Evolutionary conservation across 2,329 filamentous ascomycete species (phyloP), one percentile per base, ranked within the genome.

Genomic region (Verticillium tricorpus): DNA sequence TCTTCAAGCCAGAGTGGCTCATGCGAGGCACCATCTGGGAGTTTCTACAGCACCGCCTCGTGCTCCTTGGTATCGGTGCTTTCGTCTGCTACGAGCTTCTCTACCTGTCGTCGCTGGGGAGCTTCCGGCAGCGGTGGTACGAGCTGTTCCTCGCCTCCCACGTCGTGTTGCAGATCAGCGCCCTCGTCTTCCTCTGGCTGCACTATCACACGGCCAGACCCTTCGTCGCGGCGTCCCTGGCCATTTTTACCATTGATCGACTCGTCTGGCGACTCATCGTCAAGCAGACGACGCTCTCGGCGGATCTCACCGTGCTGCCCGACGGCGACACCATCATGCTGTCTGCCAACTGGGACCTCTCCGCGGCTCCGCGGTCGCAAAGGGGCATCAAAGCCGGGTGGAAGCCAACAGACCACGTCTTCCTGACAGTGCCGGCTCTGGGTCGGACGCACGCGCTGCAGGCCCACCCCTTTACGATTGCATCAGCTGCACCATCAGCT

Each of bases 391-490:
- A 67, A 5, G 64, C 77, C 57, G 86, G 86, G 50, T 89, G 87
- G 86, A 69, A 76, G 22, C 81, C 86, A 2, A 84, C 85, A 17
- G 84, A 88, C 67, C 87, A 89, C 70, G 78, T 88, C 57, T 89
- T 89, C 71, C 70, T 89, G 61, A 83, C 83, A 1, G 73, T 89
- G 1, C 86, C 86, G 0, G 74, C 73, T 0, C 76, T 89, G 6
- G 81, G 81, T 2, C 71, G 73, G 3, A 80, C 77, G 60, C 81
- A 88, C 67, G 69, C 74, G 2, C 69, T 88, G 1, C 87, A 89
- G 72, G 79, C 86, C 0, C 87, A 90, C 68, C 87, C 87, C 0
- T 89, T 89, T 71, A 89, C 86, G 9, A 88, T 90, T 60, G 82
- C 86, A 17, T 89, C 86, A 2, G 80, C 81, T 0, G 85, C 85